Evolutionary conservation across 768 basidiomycete genomes (phyloP), one percentile per base, ranked within the genome.

Genomic region (Crassisporium funariophilum): DNA sequence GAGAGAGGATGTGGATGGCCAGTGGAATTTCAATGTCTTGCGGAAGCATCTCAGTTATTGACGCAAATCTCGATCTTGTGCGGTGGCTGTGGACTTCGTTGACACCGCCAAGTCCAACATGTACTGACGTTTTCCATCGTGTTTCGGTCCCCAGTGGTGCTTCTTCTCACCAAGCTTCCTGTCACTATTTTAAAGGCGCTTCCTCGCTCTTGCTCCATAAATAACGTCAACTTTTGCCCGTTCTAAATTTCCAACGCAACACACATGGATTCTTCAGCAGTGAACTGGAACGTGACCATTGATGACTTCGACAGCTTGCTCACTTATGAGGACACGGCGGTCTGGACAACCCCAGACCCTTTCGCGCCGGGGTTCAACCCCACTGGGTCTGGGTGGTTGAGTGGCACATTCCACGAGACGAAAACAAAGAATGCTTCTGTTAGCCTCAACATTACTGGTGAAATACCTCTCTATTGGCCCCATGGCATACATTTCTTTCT

Each of bases 261-360:
- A n/a, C n/a, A n/a, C 9, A 74, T 77, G 75, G 75, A 77, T 47
- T n/a, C 58, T 13, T 57, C 67, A 25, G 74, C 76, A 9, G 66
- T 73, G 7, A 76, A 75, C 52, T 48, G 53, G 24, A 77, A 77
- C 44, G 56, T 76, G 16, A 75, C 75, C 6, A 68, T 75, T 16
- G 75, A 76, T 46, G 76, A 77, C 56, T 77, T 76, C 50, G 75
- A 76, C 61, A 72, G 70, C 31, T 57, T 76, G 3, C 51, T 76
- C 11, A 59, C 66, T 1, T 77, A 73, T 50, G 56, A 58, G 4
- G 66, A 73, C 56, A 70, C 70, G 45, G 60, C 66, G 6, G 61
- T 50, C 17, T 76, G 76, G 76, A 46, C 61, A 41, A 76, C 74
- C 2, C 74, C 76, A 15, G 75, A 77, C 60, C 75, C 76, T n/a